Base-by-base conservation (phyloP, 106 monocot genomes). In the Xerophyta viscosa region DNA sequence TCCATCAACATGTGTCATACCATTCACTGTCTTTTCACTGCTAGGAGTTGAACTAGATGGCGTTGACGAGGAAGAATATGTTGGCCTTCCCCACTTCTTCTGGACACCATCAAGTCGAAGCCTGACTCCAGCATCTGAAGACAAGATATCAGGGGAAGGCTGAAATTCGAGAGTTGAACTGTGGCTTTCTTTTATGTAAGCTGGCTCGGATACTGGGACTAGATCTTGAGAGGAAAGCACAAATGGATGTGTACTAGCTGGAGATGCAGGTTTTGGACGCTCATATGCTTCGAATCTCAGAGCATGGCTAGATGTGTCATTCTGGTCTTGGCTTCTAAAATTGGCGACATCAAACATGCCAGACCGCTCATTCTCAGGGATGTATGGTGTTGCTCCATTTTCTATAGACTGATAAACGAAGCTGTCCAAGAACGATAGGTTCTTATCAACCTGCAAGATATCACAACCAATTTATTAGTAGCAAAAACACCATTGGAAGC, bases 271-370 rank as follows among this genome's bases (percentile, higher is more conserved):
- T 45, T 85, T 96, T 15, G 96, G 82, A 53, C 86, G 77, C 53
- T 98, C 90, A 49, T 98, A 98, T 18, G 98, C 98, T 66, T 98
- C 90, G 26, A 98, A 98, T 31, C 77, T 66, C 3, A 98, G 79
- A 17, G 70, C 30, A 25, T 90, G 90, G 42, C 54, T 56, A 24
- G 84, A 66, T 37, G 75, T 19, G 9, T 88, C 88, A 24, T 81
- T 77, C 20, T 71, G 75, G 67, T 82, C 56, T 50, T 68, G 85
- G 24, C 62, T 73, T 48, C 39, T 69, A 36, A 71, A 81, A 48
- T 49, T 74, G 44, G 33, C 46, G 27, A 67, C 45, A 12, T 70
- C 57, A 21, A 67, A 58, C 46, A 73, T 71, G 15, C 81, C 77
- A 3, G 73, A 66, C 19, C 86, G 63, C 52, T 86, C 98, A 42